Evolutionary conservation across 305 asterid species (phyloP).

Genomic region (Caryopteris hybrid): DNA sequence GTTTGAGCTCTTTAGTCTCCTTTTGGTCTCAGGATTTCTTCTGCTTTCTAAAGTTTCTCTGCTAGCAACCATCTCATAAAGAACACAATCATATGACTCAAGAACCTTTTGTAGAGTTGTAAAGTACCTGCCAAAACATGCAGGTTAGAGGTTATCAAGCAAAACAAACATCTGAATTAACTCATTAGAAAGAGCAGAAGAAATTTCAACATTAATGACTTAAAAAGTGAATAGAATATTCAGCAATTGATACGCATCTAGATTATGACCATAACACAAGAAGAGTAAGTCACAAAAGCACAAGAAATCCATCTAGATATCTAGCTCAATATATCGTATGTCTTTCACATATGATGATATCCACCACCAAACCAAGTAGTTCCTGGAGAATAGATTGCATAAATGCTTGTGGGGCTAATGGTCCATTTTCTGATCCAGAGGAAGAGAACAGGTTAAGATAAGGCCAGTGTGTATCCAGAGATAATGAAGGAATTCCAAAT

Average conservation of each 20-base stretch:
- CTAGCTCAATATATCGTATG: too few species aligned
- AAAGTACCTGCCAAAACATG: conserved; percentile 61
- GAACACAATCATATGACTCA: conserved; percentile 80
- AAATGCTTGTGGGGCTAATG: background rate
- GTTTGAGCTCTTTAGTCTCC: conserved; percentile 46
- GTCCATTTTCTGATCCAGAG: too few species aligned
- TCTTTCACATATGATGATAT: too few species aligned
- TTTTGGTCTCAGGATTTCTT: conserved; percentile 48
- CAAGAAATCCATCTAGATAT: too few species aligned
- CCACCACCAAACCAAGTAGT: background rate
- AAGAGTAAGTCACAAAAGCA: too few species aligned
- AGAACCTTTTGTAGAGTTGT: conserved; percentile 68
- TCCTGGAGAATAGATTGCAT: background rate
- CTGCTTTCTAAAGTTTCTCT: conserved; percentile 82
- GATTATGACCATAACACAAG: too few species aligned
- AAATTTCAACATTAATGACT: too few species aligned
- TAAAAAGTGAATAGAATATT: too few species aligned
- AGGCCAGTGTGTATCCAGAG: background rate
- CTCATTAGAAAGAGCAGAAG: too few species aligned
- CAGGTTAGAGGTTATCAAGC: background rate
- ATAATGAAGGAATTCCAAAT: background rate
- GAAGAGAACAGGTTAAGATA: too few species aligned
- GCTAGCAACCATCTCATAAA: conserved; percentile 97
- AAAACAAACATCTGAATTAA: too few species aligned
- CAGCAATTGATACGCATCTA: too few species aligned